A percentile compares a stretch with the other conserved stretches of the same genome.
Conservation (phyloP, 2,329 filamentous ascomycete species). For the Calonectria naviculata region DNA sequence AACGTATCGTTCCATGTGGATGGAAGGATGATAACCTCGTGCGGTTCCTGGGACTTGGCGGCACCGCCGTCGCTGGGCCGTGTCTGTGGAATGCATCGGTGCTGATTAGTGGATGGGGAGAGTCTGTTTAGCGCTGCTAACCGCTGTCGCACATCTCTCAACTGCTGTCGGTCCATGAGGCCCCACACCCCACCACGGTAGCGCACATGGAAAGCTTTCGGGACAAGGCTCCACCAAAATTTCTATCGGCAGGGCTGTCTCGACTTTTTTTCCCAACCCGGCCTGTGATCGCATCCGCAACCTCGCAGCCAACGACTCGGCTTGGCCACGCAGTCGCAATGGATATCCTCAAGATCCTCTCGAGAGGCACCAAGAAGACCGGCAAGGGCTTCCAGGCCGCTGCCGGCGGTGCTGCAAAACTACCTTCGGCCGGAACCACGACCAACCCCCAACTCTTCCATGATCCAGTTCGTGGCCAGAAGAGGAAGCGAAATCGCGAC, state of each 20-base stretch:
- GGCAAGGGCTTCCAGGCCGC: slow-evolving; percentile 47
- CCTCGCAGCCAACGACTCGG: slow-evolving; percentile 14
- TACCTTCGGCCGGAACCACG: slow-evolving; percentile 73
- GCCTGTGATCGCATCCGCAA: slow-evolving; percentile 1
- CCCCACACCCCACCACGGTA: slow-evolving; percentile 35
- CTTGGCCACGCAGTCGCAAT: slow-evolving; percentile 43
- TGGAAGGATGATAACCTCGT: not conserved
- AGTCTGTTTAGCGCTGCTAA: slow-evolving; percentile 4
- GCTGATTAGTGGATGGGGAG: not conserved
- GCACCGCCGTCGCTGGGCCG: not conserved
- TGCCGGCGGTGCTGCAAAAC: slow-evolving; percentile 51
- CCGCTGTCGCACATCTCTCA: not conserved
- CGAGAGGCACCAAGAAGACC: slow-evolving; percentile 73
- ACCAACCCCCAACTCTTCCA: slow-evolving; percentile 78
- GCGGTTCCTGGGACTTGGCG: not conserved
- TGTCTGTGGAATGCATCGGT: not conserved
- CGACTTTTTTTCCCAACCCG: slow-evolving; percentile 29
- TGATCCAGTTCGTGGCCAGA: slow-evolving; percentile 63
- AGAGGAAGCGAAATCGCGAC: slow-evolving; percentile 63
- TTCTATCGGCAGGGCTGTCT: slow-evolving; percentile 30
- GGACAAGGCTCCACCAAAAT: slow-evolving; percentile 38
- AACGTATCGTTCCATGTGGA: not conserved
- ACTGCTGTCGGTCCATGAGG: not conserved
- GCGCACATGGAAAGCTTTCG: not conserved
- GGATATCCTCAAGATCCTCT: slow-evolving; percentile 81